Conservation (phyloP, 1,139 yeast genomes). For the Protomyces lactucae-debilis region DNA sequence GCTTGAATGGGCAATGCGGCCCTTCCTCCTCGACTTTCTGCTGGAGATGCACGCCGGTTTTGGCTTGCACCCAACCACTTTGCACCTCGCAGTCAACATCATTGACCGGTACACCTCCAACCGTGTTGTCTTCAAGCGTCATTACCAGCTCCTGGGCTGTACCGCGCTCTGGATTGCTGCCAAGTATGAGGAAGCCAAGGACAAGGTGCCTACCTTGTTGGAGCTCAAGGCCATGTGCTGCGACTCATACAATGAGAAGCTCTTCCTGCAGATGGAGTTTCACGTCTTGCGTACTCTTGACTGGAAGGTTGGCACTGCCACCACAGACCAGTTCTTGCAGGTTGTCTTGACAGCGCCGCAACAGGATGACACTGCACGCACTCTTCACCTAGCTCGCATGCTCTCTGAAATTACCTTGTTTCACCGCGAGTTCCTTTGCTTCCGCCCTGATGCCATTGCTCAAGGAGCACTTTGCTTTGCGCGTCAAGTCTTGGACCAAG, state of each 20-base stretch:
- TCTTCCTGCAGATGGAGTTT: slow-evolving; percentile 93
- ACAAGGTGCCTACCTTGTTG: slow-evolving; percentile 70
- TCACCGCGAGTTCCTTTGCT: slow-evolving; percentile 60
- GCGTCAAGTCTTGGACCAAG: slow-evolving; percentile 48
- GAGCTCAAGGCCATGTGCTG: slow-evolving; percentile 78
- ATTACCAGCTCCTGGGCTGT: slow-evolving; percentile 88
- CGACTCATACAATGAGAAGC: slow-evolving; percentile 75
- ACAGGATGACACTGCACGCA: slow-evolving; percentile 38
- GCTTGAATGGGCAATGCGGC: slow-evolving; percentile 88
- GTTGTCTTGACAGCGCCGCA: slow-evolving; percentile 36
- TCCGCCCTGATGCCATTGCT: slow-evolving; percentile 61
- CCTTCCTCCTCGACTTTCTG: slow-evolving; percentile 74
- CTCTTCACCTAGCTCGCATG: slow-evolving; percentile 49
- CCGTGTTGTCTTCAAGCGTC: slow-evolving; percentile 84
- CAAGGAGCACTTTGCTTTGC: slow-evolving; percentile 68
- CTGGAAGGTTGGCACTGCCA: slow-evolving; percentile 69
- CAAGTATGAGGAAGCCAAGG: slow-evolving; percentile 83
- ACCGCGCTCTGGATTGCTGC: slow-evolving; percentile 94
- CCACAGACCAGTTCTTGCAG: slow-evolving; percentile 40
- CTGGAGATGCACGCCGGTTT: slow-evolving; percentile 76
- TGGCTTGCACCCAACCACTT: slow-evolving; percentile 69
- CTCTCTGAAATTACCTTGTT: slow-evolving; percentile 73
- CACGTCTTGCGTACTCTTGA: slow-evolving; percentile 79
- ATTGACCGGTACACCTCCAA: slow-evolving; percentile 88
- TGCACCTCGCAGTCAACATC: slow-evolving; percentile 72